These are phyloP conservation scores for Neonectria coccinea DNA, from an alignment of 2,329 filamentous ascomycete genomes.

Conservation along the genomic window DNA sequence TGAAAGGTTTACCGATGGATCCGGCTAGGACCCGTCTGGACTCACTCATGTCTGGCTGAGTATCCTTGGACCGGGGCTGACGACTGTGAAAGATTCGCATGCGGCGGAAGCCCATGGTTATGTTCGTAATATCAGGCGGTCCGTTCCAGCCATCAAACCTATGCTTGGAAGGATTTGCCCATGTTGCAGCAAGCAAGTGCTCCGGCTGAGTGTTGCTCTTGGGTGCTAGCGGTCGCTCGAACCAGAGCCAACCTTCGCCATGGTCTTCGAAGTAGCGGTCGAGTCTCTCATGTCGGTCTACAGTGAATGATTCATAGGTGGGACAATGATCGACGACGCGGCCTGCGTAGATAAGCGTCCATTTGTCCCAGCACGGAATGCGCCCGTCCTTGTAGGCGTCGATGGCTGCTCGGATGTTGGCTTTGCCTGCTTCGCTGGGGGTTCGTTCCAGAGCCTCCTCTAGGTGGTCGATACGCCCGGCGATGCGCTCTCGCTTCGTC, in stretches of 20 bases:
- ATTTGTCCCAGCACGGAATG: constrained; percentile 42
- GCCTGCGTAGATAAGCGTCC: constrained; percentile 42
- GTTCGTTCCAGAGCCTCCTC: constrained; percentile 23
- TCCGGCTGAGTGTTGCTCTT: constrained; percentile 26
- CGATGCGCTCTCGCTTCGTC: constrained; percentile 35
- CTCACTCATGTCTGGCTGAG: background rate
- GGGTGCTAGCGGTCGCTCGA: constrained; percentile 39
- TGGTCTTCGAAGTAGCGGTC: constrained; percentile 37
- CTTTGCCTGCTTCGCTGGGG: constrained; percentile 23
- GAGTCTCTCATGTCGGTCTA: constrained; percentile 39
- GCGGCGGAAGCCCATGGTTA: constrained; percentile 45
- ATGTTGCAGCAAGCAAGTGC: constrained; percentile 41
- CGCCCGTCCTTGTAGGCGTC: constrained; percentile 34
- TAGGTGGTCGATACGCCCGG: constrained; percentile 23
- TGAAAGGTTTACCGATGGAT: constrained; percentile 33
- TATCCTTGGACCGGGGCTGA: background rate
- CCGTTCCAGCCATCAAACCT: constrained; percentile 6
- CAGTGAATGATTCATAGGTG: constrained; percentile 43
- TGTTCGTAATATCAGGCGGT: constrained; percentile 30
- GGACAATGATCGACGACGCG: constrained; percentile 36
- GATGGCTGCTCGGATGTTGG: constrained; percentile 40
- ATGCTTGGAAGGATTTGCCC: constrained; percentile 34
- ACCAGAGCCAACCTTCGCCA: constrained; percentile 46
- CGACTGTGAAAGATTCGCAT: constrained; percentile 41
- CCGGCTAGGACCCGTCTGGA: background rate